phyloP scores from a whole-genome alignment of 345 rosid species.

The Physaria fendleri region DNA sequence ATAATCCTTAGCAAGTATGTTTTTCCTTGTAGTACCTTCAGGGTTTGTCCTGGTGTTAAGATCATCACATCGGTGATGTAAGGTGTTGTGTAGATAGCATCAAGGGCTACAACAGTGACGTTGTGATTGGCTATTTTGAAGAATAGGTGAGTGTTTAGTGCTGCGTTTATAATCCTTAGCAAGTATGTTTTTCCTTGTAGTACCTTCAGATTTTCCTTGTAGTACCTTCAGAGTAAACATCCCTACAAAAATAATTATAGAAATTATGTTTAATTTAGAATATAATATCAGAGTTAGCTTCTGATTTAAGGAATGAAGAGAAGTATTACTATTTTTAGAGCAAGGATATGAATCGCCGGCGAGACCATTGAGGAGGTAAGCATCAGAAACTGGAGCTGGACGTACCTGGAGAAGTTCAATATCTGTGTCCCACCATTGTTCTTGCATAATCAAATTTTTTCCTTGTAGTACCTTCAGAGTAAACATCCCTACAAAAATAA shows the following conservation, averaged over 20 bases:
- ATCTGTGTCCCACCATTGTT: constrained; percentile 23
- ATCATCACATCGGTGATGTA: constrained; percentile 50
- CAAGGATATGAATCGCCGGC: constrained; percentile 19
- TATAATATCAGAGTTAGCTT: no score
- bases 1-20: constrained; percentile 66
- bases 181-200: no score
- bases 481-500: constrained; percentile 39
- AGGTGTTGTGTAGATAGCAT: constrained; percentile 59
- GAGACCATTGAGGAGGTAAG: constrained; percentile 17
- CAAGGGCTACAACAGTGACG: constrained; percentile 57
- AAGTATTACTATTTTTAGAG: constrained; percentile 12
- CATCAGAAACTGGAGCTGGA: constrained; percentile 16
- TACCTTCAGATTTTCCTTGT: no score
- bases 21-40: constrained; percentile 26
- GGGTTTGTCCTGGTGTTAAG: constrained; percentile 67
- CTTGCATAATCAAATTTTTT: constrained; percentile 17
- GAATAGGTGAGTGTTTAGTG: no score
- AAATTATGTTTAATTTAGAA: no score
- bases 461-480: constrained; percentile 46
- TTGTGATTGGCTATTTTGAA: no score
- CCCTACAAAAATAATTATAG: constrained; percentile 35
- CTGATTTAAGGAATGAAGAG: not conserved
- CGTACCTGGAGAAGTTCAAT: not conserved
- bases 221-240: constrained; percentile 43
- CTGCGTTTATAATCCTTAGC: no score